Evolutionary conservation across 2,329 filamentous ascomycete species (phyloP).

Genomic region (Phoma sp.): DNA sequence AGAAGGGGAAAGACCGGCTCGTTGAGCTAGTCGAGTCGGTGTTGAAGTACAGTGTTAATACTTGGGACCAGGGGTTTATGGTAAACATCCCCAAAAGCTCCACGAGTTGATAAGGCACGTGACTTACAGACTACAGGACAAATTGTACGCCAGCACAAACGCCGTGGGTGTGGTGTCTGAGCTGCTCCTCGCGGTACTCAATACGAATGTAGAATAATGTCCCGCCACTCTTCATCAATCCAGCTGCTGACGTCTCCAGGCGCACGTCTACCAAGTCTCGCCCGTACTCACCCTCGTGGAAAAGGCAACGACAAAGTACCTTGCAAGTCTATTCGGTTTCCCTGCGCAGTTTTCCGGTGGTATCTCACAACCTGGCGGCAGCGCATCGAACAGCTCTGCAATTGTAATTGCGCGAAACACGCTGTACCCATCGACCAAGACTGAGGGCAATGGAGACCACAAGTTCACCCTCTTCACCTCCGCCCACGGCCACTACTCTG

Average conservation of each 20-base stretch:
- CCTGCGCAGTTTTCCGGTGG: slow-evolving; percentile 66
- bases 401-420: slow-evolving; percentile 88
- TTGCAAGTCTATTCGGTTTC: slow-evolving; percentile 71
- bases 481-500: slow-evolving; percentile 88
- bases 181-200: slow-evolving; percentile 80
- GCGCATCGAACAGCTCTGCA: slow-evolving; percentile 81
- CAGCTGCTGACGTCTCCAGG: slow-evolving; percentile 47
- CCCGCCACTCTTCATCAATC: not conserved
- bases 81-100: not conserved
- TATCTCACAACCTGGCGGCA: slow-evolving; percentile 79
- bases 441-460: slow-evolving; percentile 66
- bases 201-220: slow-evolving; percentile 72
- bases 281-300: slow-evolving; percentile 87
- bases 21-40: slow-evolving; percentile 66
- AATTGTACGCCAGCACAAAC: slow-evolving; percentile 90
- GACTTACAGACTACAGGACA: slow-evolving; percentile 60
- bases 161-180: slow-evolving; percentile 85
- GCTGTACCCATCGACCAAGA: slow-evolving; percentile 79
- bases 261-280: slow-evolving; percentile 93
- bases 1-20: slow-evolving; percentile 52
- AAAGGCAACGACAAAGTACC: slow-evolving; percentile 74
- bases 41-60: slow-evolving; percentile 89
- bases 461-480: slow-evolving; percentile 87
- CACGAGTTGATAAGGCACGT: not conserved
- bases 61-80: slow-evolving; percentile 96